Base-by-base conservation (phyloP, 2,329 filamentous ascomycete genomes). In the Penicillium rolfsii region DNA sequence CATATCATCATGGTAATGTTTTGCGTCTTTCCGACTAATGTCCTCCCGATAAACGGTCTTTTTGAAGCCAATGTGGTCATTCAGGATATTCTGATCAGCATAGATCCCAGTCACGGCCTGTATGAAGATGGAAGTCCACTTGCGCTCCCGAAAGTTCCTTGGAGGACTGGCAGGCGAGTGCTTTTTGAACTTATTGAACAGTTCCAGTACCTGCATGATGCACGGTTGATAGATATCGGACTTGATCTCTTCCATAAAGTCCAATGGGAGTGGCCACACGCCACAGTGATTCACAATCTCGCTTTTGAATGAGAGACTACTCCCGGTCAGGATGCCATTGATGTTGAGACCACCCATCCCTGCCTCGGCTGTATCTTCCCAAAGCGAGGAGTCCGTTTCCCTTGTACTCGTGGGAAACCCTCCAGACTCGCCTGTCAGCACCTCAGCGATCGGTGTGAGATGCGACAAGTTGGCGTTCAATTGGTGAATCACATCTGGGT, bases 61-160 rank as follows among this genome's bases (percentile, higher is more conserved):
- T 6, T 70, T 49, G 57, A 79, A 78, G 0, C 77, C 78, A 63
- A 80, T 75, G 24, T 78, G 70, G 5, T 57, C 43, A 57, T 74
- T 75, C 28, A 74, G 62, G 16, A 62, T 41, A 36, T 64, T 50
- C 52, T 75, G 72, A 1, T 72, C 65, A 30, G 74, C 73, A 58
- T 70, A 74, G 3, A 58, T 52, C 19, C 70, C 72, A 9, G 73
- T 75, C n/a, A 73, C 69, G 2, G 73, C 69, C 56, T 75, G 73
- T 60, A 71, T 55, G 55, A 73, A 74, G 2, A 71, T 64, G 0
- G 73, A 70, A 33, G 59, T 72, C 73, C 73, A 75, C 14, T 68
- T 67, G n/a, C 68, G 69, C 24, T 66, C 57, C 16, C 62, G 71
- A 16, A 73, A 61, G 14, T 43, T n/a, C n/a, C 24, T 40, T 24